Percentiles rank a stretch among this genome's conserved stretches.
phyloP scores from a whole-genome alignment of 169 alveolate genomes.

The Plasmodium inui region DNA sequence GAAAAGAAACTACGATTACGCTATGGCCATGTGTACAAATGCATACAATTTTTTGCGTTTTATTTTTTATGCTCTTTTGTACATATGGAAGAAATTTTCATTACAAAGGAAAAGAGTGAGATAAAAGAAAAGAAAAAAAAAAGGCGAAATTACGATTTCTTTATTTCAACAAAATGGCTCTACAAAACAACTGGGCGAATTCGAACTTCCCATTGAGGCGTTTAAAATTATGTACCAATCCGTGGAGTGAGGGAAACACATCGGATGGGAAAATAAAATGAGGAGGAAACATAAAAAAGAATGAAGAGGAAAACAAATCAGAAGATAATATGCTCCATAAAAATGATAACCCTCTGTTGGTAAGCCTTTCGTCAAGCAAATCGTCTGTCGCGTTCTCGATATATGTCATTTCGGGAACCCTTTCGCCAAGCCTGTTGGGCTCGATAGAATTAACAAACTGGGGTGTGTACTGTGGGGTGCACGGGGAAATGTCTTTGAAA shows the following conservation, averaged over 20 bases:
- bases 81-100: background rate
- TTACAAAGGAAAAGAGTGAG: background rate
- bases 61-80: background rate
- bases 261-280: background rate
- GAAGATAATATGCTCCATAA: background rate
- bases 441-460: background rate
- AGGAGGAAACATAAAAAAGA: background rate
- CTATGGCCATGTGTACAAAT: background rate
- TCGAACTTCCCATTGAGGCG: background rate
- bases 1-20: background rate
- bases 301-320: background rate
- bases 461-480: background rate
- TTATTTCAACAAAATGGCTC: background rate
- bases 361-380: background rate
- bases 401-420: too few species aligned
- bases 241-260: background rate
- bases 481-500: background rate
- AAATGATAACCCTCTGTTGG: background rate
- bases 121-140: slow-evolving; percentile 8
- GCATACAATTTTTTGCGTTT: background rate
- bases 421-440: background rate
- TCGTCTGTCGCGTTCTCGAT: background rate
- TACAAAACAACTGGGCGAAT: background rate
- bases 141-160: background rate
- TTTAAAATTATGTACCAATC: background rate